A percentile compares a stretch with the other conserved stretches of the same genome.
These are phyloP conservation scores for Talaromyces trachyspermus DNA, from an alignment of 495 filamentous ascomycete genomes.

Conservation along the genomic window DNA sequence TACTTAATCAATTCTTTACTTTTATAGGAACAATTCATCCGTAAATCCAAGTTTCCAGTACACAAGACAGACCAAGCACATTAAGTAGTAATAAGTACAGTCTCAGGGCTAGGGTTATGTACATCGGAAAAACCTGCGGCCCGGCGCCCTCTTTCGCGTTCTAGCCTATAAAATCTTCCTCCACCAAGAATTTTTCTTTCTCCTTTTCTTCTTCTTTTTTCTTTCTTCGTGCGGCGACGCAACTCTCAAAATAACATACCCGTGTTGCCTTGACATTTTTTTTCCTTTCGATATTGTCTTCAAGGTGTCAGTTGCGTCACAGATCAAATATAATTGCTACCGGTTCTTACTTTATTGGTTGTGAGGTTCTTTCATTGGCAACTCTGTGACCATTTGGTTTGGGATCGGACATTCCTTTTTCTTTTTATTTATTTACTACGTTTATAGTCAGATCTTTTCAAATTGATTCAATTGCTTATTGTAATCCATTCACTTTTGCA, in stretches of 20 bases:
- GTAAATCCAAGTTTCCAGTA: no score
- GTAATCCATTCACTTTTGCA: no score
- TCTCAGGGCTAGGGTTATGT: no score
- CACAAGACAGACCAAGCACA: no score
- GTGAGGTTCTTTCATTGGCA: constrained; percentile 27
- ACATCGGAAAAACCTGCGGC: no score
- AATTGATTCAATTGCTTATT: constrained; percentile 1
- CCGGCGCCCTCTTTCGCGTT: no score
- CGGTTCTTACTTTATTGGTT: constrained; percentile 46
- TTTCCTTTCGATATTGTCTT: constrained; percentile 33
- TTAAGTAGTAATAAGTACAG: no score
- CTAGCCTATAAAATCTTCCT: not conserved
- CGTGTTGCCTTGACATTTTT: constrained; percentile 48
- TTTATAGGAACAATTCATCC: no score
- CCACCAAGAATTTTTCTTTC: not conserved
- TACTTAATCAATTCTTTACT: no score
- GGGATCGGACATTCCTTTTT: constrained; percentile 38
- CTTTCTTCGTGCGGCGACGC: constrained; percentile 56
- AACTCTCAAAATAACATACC: constrained; percentile 35
- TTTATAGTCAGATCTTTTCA: not conserved
- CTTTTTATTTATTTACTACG: not conserved
- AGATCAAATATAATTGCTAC: constrained; percentile 55
- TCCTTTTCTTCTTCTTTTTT: constrained; percentile 10
- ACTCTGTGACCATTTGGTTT: constrained; percentile 46
- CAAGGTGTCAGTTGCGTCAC: constrained; percentile 56